Evolutionary conservation across 2,329 filamentous ascomycete species (phyloP).

Genomic region (Basipetospora chlamydospora): DNA sequence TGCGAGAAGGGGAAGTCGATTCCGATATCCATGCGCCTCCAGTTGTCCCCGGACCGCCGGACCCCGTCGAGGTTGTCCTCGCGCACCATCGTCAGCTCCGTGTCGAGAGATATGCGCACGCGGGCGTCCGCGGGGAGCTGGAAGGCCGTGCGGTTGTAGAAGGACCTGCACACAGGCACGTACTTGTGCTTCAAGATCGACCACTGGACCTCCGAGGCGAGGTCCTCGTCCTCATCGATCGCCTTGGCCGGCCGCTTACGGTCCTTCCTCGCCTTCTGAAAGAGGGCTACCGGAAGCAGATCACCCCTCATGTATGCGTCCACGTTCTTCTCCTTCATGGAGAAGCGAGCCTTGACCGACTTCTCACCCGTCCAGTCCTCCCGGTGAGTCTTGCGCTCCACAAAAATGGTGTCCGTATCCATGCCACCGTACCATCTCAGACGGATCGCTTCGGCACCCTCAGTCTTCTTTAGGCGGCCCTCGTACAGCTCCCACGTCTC

Average conservation of each 20-base stretch:
- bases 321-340: conserved; percentile 93
- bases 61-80: conserved; percentile 88
- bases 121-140: conserved; percentile 92
- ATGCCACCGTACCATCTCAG: conserved; percentile 96
- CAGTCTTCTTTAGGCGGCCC: conserved; percentile 90
- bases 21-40: conserved; percentile 93
- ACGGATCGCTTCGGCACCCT: conserved; percentile 92
- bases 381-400: conserved; percentile 94
- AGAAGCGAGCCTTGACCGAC: conserved; percentile 93
- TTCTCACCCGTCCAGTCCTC: conserved; percentile 99
- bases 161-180: conserved; percentile 79
- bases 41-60: conserved; percentile 68
- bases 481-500: conserved; percentile 89
- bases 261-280: conserved; percentile 91
- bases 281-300: conserved; percentile 73
- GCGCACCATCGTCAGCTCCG: conserved; percentile 84
- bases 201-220: conserved; percentile 88
- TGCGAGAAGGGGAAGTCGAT: conserved; percentile 92
- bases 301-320: conserved; percentile 79
- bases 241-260: conserved; percentile 87
- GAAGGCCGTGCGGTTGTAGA: conserved; percentile 97
- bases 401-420: conserved; percentile 87
- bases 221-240: conserved; percentile 77
- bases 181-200: conserved; percentile 78
- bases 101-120: conserved; percentile 92